phyloP scores from a whole-genome alignment of 2,329 filamentous ascomycete genomes.

The Clarireedia hainanense region DNA sequence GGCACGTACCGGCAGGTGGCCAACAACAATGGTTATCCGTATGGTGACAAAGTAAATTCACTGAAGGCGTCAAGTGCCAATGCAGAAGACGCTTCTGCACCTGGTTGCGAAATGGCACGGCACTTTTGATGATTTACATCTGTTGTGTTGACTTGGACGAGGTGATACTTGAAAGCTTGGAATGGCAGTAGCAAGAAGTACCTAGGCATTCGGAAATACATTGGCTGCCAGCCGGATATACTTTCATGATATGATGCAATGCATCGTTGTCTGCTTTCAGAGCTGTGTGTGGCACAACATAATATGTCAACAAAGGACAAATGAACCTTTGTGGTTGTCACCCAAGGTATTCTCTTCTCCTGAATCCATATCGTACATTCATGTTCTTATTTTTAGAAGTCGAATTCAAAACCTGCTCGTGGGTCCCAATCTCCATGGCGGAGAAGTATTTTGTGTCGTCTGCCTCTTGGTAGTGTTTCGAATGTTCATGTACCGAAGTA shows the following conservation, averaged over 20 bases:
- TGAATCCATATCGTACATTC: not conserved
- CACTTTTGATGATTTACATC: not conserved
- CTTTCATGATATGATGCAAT: not conserved
- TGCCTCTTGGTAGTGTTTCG: not conserved
- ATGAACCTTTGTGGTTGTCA: not conserved
- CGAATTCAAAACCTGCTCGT: not conserved
- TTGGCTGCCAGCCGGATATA: not conserved
- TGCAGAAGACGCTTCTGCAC: not conserved
- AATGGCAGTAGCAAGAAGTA: not conserved
- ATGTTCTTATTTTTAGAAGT: not conserved
- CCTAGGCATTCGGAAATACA: not conserved
- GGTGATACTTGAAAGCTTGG: not conserved
- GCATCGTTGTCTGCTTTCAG: constrained; percentile 1
- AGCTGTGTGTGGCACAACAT: not conserved
- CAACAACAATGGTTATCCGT: not conserved
- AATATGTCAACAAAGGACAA: not conserved
- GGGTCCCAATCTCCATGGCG: no score
- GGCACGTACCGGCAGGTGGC: not conserved
- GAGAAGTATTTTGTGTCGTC: not conserved
- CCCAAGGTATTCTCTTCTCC: not conserved
- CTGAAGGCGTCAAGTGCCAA: not conserved
- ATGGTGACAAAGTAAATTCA: not conserved
- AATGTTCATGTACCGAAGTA: no score
- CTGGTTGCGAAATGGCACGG: not conserved
- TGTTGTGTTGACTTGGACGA: not conserved